phyloP scores from a whole-genome alignment of 2,329 filamentous ascomycete species.

The Colletotrichum tropicicola region DNA sequence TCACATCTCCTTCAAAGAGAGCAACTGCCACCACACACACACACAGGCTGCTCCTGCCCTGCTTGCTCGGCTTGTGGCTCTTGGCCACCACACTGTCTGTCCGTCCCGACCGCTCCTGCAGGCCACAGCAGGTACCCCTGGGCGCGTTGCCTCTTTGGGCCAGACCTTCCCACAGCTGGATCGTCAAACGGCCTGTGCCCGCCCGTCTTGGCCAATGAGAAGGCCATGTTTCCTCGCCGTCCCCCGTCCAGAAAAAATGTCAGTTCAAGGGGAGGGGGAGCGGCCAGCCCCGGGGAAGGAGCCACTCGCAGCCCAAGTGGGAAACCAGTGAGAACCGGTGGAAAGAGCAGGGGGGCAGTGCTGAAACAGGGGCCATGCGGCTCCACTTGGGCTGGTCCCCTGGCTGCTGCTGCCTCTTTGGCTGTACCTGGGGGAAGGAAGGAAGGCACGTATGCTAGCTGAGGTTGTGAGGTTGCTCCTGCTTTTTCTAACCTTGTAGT shows the following conservation, averaged over 20 bases:
- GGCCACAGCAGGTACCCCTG: constrained; percentile 14
- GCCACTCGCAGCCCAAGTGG: neutral
- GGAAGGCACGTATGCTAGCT: too few relatives aligned
- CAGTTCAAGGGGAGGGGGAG: neutral
- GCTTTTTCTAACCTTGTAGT: too few relatives aligned
- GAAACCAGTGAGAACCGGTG: constrained; percentile 13
- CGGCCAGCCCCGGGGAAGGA: constrained; percentile 27
- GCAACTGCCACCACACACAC: neutral
- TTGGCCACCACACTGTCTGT: neutral
- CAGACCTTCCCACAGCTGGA: constrained; percentile 17
- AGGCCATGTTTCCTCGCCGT: neutral
- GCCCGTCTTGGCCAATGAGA: neutral
- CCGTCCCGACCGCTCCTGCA: constrained; percentile 10
- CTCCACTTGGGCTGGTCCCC: constrained; percentile 5
- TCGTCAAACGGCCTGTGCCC: constrained; percentile 22
- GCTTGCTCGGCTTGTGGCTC: too few relatives aligned
- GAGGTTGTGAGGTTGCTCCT: too few relatives aligned
- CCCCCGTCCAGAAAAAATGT: neutral
- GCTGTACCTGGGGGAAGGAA: too few relatives aligned
- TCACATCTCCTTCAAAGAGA: neutral
- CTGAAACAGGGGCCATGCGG: constrained; percentile 29
- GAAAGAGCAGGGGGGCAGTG: constrained; percentile 11
- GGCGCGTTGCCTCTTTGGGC: constrained; percentile 8
- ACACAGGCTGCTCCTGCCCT: neutral
- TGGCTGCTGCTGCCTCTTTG: neutral